Evolutionary conservation across 768 basidiomycete genomes (phyloP), one percentile per base, ranked within the genome.

Genomic region (Gloeophyllum trabeum): DNA sequence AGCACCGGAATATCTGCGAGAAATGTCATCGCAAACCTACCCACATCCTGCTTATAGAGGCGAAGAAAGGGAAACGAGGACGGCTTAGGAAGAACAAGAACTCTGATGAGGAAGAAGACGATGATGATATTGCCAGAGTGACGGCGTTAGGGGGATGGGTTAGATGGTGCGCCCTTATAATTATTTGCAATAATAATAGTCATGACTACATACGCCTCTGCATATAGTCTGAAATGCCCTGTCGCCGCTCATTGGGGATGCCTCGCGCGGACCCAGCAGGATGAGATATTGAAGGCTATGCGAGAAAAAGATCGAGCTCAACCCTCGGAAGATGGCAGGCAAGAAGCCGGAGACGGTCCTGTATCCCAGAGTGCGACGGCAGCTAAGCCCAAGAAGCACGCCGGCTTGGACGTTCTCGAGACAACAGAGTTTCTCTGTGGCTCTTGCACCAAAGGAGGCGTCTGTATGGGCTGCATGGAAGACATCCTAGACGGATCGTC

Each of bases 81-180:
- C 58, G 51, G 45, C 66, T 61, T 37, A 64, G 59, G 40, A 71
- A 60, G 54, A 66, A 69, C n/a, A 72, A 70, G 43, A 67, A 73
- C 24, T 68, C 70, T 32, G 80, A 76, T 39, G 66, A 68, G 35
- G 75, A 72, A 16, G 69, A 75, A 23, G 78, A 81, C 34, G 62
- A 68, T 26, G 72, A 75, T 26, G 64, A 61, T 38, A 60, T 76
- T 6, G 60, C 47, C 10, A 54, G 57, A 5, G n/a, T n/a, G n/a
- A n/a, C n/a, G n/a, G n/a, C n/a, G n/a, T 61, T 81, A 36, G 88
- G 88, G 10, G 88, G 88, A 21, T 92, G 88, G 88, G 76, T 90
- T 48, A 71, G 76, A 61, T 92, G 88, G 86, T 86, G 55, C 43
- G 71, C 35, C 14, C 39, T 16, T 18, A 14, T 21, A 18, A 39